Conservation (phyloP, 768 basidiomycete genomes). For the Gloeostereum incarnatum region DNA sequence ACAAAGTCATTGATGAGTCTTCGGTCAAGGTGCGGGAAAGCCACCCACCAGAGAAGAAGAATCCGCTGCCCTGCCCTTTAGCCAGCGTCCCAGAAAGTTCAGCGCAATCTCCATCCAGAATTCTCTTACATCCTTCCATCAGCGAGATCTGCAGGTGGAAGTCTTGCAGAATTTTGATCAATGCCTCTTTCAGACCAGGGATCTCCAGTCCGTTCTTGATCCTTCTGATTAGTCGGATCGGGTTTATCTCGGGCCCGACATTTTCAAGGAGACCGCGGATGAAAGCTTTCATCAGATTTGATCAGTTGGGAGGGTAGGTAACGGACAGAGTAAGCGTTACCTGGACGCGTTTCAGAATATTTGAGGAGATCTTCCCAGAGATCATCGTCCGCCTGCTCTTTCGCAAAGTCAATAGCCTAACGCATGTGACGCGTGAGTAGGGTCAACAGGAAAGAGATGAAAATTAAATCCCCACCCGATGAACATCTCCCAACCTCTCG, state of each 20-base stretch:
- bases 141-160: conserved; percentile 92
- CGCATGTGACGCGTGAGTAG: too few species aligned
- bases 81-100: conserved; percentile 63
- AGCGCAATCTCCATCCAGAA: conserved; percentile 76
- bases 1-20: not conserved
- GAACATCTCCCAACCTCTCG: conserved; percentile 87
- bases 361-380: conserved; percentile 94
- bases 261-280: conserved; percentile 94
- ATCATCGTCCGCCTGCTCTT: conserved; percentile 94
- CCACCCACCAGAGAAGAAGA: conserved; percentile 64
- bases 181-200: conserved; percentile 84
- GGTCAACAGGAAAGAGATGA: not conserved
- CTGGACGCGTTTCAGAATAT: conserved; percentile 90
- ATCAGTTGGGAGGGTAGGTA: not conserved
- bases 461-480: conserved; percentile 44
- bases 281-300: conserved; percentile 47
- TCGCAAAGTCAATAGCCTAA: conserved; percentile 96
- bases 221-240: conserved; percentile 85
- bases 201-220: conserved; percentile 97
- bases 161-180: conserved; percentile 96
- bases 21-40: not conserved
- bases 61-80: conserved; percentile 71
- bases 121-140: conserved; percentile 85
- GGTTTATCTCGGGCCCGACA: conserved; percentile 93
- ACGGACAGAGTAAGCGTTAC: conserved; percentile 31